phyloP scores from a whole-genome alignment of 1,284 basidiomycete genomes.

The Testicularia cyperi region DNA sequence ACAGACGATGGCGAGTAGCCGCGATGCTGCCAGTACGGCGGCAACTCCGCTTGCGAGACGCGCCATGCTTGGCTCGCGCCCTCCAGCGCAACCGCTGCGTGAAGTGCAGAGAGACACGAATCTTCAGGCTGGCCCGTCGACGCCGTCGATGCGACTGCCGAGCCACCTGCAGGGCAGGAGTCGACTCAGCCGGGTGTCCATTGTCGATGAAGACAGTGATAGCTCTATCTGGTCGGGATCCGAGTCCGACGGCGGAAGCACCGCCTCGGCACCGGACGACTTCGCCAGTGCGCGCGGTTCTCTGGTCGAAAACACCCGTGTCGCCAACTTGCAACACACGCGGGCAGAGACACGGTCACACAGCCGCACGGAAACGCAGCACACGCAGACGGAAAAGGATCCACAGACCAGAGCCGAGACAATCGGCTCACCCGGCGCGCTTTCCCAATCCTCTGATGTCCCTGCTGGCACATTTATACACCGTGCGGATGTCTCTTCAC shows the following conservation, averaged over 20 bases:
- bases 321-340: conserved; percentile 21
- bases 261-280: conserved; percentile 23
- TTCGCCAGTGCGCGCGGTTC: conserved; percentile 34
- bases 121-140: conserved; percentile 24
- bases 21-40: too few species aligned
- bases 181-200: conserved; percentile 2
- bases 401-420: conserved; percentile 8
- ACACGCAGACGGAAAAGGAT: background rate
- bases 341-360: conserved; percentile 2
- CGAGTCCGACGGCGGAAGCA: conserved; percentile 13
- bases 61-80: conserved; percentile 15
- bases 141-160: conserved; percentile 24
- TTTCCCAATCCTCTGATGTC: conserved; percentile 7
- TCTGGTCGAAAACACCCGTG: conserved; percentile 21
- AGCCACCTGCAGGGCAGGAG: conserved; percentile 20
- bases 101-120: background rate
- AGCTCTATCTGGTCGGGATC: conserved; percentile 37
- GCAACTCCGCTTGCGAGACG: conserved; percentile 33
- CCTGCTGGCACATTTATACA: conserved; percentile 52
- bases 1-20: too few species aligned
- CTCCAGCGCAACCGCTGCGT: conserved; percentile 3
- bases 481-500: conserved; percentile 44
- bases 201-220: conserved; percentile 22
- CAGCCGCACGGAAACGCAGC: conserved; percentile 10
- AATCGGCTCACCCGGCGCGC: too few species aligned